Base-by-base conservation (phyloP, 139 green algal species). In the Pleodorina starrii region DNA sequence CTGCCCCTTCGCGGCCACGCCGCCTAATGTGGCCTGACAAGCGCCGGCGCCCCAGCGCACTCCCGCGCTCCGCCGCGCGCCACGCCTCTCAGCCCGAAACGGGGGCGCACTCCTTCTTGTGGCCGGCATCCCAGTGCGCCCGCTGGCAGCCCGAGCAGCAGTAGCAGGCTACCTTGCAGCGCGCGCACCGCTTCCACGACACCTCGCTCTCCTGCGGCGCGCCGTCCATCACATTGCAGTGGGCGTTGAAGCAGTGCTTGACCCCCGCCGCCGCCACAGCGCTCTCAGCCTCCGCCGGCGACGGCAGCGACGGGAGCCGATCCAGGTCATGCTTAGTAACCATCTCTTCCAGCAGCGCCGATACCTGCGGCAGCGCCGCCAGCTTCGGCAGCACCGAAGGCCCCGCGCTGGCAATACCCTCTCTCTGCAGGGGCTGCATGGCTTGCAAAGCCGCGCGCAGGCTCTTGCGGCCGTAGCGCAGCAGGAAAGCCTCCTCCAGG, bases 101-200 rank as follows among this genome's bases (percentile, higher is more conserved):
- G n/a, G n/a, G n/a, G n/a, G n/a, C n/a, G 72, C 72, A 80, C 42
- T 57, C 43, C 40, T 16, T 25, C 72, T 54, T 80, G 72, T 80
- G 72, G 12, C 40, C 38, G 10, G 72, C 42, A 9, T 35, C 32
- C 72, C 72, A 80, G 72, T 80, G 42, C 40, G 40, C 72, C 42
- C 7, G 42, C 72, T 80, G 72, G 72, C 72, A 80, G 42, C 35
- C 72, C 40, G 19, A 2, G 72, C 72, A 59, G 72, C 72, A 80
- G 40, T 80, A 80, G 72, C 9, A 59, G 1, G 57, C 72, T 36
- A 40, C 38, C 43, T 80, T 51, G 38, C 72, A 80, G 38, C 72
- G 72, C 42, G 42, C n/a, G 72, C 72, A 80, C 10, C 72, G 40
- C 38, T 80, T 80, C 2, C 5, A 43, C 72, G 23, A 5, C 72